These are phyloP conservation scores for Alternaria gansuensis DNA, from an alignment of 2,329 filamentous ascomycete genomes.

Conservation along the genomic window DNA sequence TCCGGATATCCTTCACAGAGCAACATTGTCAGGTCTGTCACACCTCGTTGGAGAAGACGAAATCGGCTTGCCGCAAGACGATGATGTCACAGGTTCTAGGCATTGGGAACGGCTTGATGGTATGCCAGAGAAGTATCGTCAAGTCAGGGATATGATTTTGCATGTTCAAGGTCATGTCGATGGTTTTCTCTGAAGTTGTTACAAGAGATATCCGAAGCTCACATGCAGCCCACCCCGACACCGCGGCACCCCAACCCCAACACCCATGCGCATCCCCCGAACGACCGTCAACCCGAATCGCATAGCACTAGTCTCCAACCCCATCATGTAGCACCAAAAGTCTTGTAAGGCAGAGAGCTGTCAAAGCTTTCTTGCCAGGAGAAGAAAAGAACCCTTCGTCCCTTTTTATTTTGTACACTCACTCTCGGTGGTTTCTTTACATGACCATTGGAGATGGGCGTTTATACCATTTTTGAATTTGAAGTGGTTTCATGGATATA, in stretches of 20 bases:
- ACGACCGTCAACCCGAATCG: slow-evolving; percentile 27
- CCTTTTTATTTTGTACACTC: slow-evolving; percentile 22
- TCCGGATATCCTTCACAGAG: neutral
- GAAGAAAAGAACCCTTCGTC: slow-evolving; percentile 36
- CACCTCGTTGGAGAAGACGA: neutral
- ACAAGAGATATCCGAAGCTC: neutral
- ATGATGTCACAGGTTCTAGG: neutral
- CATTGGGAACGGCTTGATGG: neutral
- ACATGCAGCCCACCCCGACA: slow-evolving; percentile 18
- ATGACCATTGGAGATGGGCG: slow-evolving; percentile 8
- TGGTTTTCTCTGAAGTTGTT: neutral
- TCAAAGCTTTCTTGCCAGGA: slow-evolving; percentile 31
- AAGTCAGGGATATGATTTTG: slow-evolving; percentile 4
- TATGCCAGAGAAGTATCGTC: neutral
- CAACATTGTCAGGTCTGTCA: slow-evolving; percentile 2
- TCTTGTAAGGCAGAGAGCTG: slow-evolving; percentile 41
- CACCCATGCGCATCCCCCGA: slow-evolving; percentile 19
- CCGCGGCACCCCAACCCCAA: slow-evolving; percentile 18
- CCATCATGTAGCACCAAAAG: slow-evolving; percentile 47
- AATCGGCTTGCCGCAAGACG: neutral
- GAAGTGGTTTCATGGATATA: slow-evolving; percentile 18
- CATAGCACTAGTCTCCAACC: slow-evolving; percentile 41
- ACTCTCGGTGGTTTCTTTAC: slow-evolving; percentile 5
- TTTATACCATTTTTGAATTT: slow-evolving; percentile 15
- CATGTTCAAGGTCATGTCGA: slow-evolving; percentile 5